Evolutionary conservation across 768 basidiomycete genomes (phyloP).

Genomic region (Pleurotus citrinopileatus): DNA sequence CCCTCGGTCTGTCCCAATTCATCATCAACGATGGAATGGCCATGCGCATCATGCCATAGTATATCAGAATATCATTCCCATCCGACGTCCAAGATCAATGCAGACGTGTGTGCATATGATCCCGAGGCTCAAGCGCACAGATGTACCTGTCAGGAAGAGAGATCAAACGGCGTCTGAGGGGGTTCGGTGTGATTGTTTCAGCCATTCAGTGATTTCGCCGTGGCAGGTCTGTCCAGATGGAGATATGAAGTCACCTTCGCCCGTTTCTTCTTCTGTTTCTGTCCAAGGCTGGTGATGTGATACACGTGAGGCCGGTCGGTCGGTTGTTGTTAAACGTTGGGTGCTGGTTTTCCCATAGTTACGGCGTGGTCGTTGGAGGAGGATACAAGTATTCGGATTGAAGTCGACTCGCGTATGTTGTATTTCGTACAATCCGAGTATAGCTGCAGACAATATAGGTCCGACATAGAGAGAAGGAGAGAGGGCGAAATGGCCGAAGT

Average conservation of each 20-base stretch:
- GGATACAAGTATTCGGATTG: neutral
- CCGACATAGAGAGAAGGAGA: neutral
- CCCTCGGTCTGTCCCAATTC: no score
- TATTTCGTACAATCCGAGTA: neutral
- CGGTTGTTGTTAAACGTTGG: neutral
- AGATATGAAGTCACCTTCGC: neutral
- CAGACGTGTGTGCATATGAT: no score
- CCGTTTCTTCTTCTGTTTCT: no score
- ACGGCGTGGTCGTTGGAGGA: neutral
- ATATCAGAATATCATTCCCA: no score
- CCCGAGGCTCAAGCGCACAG: neutral
- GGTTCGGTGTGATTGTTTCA: slow-evolving; percentile 9
- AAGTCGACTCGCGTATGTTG: neutral
- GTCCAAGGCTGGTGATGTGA: no score
- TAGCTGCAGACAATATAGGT: neutral
- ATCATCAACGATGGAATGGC: no score
- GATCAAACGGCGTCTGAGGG: slow-evolving; percentile 5
- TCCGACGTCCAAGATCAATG: no score
- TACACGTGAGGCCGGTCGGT: slow-evolving; percentile 1
- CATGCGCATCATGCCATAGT: no score
- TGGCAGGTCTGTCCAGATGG: neutral
- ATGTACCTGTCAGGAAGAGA: neutral
- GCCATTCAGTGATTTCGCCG: neutral
- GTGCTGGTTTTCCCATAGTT: slow-evolving; percentile 8
- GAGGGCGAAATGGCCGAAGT: neutral